These are phyloP conservation scores for Diophrys appendiculata DNA, from an alignment of 73 alveolate species.

Conservation along the genomic window DNA sequence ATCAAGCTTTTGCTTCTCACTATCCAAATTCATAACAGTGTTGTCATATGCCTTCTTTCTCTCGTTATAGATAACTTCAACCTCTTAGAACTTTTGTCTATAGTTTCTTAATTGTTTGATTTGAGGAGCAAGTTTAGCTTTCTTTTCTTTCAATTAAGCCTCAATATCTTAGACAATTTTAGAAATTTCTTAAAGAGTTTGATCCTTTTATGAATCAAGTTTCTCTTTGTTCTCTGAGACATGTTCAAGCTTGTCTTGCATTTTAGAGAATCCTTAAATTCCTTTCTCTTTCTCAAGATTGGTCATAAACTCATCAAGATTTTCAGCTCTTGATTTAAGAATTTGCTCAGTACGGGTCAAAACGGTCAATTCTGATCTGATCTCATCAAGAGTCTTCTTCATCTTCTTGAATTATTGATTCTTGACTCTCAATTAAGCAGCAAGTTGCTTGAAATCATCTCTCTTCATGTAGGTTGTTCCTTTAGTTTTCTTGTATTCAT, in stretches of 20 bases:
- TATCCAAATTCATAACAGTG: conserved; percentile 70
- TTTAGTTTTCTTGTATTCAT: conserved; percentile 83
- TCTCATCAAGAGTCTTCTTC: conserved; percentile 86
- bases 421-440: conserved; percentile 90
- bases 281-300: conserved; percentile 69
- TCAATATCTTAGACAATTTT: conserved; percentile 78
- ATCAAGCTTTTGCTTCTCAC: conserved; percentile 76
- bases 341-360: conserved; percentile 82
- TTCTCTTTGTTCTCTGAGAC: conserved; percentile 54
- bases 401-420: conserved; percentile 82
- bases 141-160: conserved; percentile 88
- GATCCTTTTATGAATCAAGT: conserved; percentile 70
- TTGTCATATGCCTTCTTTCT: conserved; percentile 80
- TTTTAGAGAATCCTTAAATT: conserved; percentile 58
- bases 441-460: conserved; percentile 94
- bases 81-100: conserved; percentile 68
- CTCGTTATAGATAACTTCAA: conserved; percentile 73
- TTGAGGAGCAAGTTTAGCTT: conserved; percentile 86
- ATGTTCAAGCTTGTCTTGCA: conserved; percentile 60
- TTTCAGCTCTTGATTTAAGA: conserved; percentile 82
- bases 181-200: conserved; percentile 54
- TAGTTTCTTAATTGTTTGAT: conserved; percentile 70
- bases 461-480: conserved; percentile 93
- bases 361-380: conserved; percentile 86
- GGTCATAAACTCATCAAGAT: conserved; percentile 55